These are phyloP conservation scores for Stereum hirsutum DNA, from an alignment of 1,284 basidiomycete species.

Conservation along the genomic window DNA sequence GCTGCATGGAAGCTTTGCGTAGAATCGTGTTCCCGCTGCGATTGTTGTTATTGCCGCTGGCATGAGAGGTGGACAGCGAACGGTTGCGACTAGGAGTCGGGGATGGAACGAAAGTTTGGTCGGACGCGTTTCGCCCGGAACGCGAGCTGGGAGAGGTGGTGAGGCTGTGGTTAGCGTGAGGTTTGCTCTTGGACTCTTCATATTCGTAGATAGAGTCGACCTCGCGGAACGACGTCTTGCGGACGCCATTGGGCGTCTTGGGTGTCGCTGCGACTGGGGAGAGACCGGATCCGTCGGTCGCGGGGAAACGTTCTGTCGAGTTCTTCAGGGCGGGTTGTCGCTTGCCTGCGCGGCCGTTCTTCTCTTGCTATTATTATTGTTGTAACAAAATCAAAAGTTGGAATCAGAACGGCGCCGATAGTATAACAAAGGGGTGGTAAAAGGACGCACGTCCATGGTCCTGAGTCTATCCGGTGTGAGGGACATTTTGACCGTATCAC, in stretches of 20 bases:
- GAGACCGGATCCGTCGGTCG: background rate
- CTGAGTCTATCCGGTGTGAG: slow-evolving; percentile 87
- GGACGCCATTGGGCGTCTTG: slow-evolving; percentile 9
- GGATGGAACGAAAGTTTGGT: slow-evolving; percentile 6
- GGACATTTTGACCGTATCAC: slow-evolving; percentile 89
- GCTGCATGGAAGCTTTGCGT: slow-evolving; percentile 8
- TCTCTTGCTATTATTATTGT: background rate
- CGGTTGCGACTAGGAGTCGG: slow-evolving; percentile 11
- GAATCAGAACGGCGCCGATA: background rate
- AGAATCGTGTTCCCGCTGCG: slow-evolving; percentile 9
- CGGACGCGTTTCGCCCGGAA: background rate
- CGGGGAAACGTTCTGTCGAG: slow-evolving; percentile 12
- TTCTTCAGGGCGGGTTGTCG: no score
- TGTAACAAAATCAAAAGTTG: background rate
- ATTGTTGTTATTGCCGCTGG: slow-evolving; percentile 4
- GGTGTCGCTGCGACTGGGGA: background rate
- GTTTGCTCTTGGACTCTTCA: slow-evolving; percentile 31
- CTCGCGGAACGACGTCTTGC: slow-evolving; percentile 32
- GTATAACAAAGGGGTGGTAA: slow-evolving; percentile 7
- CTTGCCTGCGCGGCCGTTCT: background rate
- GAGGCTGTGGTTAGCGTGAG: slow-evolving; percentile 15
- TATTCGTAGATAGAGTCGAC: slow-evolving; percentile 50
- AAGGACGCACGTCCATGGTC: slow-evolving; percentile 72
- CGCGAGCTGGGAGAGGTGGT: slow-evolving; percentile 7
- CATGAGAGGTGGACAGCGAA: slow-evolving; percentile 18